These are phyloP conservation scores for Pseudofabraea citricarpa DNA, from an alignment of 2,329 filamentous ascomycete species.

Conservation along the genomic window DNA sequence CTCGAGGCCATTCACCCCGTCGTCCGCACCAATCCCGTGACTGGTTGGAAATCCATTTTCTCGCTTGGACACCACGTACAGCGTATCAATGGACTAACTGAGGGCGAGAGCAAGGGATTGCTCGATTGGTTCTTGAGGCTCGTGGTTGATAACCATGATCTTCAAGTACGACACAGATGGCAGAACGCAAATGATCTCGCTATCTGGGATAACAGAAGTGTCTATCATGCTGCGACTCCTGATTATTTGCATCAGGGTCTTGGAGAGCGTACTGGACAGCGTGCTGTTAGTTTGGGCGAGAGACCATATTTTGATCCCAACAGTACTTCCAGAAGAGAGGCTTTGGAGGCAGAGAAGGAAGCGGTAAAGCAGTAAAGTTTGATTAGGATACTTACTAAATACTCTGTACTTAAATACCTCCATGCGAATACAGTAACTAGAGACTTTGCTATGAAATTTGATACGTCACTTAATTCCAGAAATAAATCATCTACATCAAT, in stretches of 20 bases:
- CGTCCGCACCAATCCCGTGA: conserved; percentile 52
- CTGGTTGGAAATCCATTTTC: conserved; percentile 52
- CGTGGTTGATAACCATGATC: conserved; percentile 49
- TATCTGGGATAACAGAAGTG: conserved; percentile 55
- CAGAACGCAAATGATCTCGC: conserved; percentile 34
- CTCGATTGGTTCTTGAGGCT: conserved; percentile 47
- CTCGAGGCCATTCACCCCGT: conserved; percentile 49
- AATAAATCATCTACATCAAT: too few species aligned
- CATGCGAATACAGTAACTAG: too few species aligned
- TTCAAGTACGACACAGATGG: conserved; percentile 41
- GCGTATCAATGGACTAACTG: conserved; percentile 44
- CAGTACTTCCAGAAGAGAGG: conserved; percentile 38
- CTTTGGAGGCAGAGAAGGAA: too few species aligned
- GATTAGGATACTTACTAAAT: too few species aligned
- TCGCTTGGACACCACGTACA: conserved; percentile 45
- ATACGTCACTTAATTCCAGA: too few species aligned
- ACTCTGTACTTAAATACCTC: too few species aligned
- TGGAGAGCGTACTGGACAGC: conserved; percentile 40
- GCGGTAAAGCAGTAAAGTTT: too few species aligned
- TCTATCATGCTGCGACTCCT: conserved; percentile 49
- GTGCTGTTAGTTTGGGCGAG: conserved; percentile 46
- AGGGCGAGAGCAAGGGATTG: conserved; percentile 42
- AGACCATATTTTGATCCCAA: conserved; percentile 44
- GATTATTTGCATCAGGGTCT: conserved; percentile 40
- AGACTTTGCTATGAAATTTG: too few species aligned